These are phyloP conservation scores for Polygonum aviculare DNA, from an alignment of 148 eudicot genomes.

Conservation along the genomic window DNA sequence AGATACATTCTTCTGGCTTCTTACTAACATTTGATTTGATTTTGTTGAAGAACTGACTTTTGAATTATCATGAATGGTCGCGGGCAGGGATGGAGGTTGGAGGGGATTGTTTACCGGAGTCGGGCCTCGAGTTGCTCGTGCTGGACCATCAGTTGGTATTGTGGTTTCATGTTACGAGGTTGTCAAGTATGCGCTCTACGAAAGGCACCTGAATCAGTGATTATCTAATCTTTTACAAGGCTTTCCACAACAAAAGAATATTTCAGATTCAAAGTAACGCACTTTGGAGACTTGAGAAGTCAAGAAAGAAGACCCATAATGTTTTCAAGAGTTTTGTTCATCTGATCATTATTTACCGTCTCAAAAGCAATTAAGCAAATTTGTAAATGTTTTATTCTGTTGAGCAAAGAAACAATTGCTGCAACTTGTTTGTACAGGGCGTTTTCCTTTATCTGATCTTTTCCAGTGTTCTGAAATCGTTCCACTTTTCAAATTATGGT, in stretches of 20 bases:
- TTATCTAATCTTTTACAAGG: neutral
- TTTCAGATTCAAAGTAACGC: neutral
- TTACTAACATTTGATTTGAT: neutral
- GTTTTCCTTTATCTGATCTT: neutral
- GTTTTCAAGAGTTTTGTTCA: neutral
- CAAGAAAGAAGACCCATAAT: neutral
- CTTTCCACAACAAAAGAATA: neutral
- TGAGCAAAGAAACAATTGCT: neutral
- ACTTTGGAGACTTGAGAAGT: neutral
- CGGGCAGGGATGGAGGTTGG: conserved; percentile 74
- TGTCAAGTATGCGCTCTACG: conserved; percentile 52
- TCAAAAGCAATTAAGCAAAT: neutral
- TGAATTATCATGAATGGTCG: neutral
- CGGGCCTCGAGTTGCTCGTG: conserved; percentile 80
- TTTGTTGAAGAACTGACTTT: neutral
- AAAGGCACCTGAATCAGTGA: conserved; percentile 18
- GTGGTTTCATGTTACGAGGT: conserved; percentile 87
- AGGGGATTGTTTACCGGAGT: conserved; percentile 76
- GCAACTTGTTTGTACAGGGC: neutral
- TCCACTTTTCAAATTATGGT: neutral
- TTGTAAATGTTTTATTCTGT: neutral
- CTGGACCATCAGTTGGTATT: conserved; percentile 92
- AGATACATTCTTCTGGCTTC: neutral
- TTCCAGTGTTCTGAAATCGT: neutral
- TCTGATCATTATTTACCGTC: neutral